Evolutionary conservation across 208 protist genomes (phyloP), one percentile per base, ranked within the genome.

Genomic region (Cochliopodium minus): DNA sequence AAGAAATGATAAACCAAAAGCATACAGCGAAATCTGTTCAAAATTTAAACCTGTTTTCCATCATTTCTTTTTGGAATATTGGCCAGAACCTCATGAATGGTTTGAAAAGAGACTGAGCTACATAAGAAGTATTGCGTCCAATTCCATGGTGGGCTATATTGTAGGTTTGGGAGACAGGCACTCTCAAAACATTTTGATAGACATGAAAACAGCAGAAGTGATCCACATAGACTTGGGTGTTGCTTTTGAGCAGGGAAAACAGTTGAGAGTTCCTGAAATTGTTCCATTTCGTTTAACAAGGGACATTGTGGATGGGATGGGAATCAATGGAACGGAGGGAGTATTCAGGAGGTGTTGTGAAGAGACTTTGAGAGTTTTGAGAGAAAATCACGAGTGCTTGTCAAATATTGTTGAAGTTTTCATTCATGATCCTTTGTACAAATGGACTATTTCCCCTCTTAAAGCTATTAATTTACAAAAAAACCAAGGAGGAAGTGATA

Each of bases 121-220:
- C 75, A 88, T 74, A 0, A 77, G 79, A 23, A 90, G 79, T 63
- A 77, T 87, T 0, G 92, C 90, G 0, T 66, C 73, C 0, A 76
- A 62, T 43, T 86, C 74, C 40, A 87, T 95, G 47, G 64, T 94
- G 11, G 88, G 92, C 34, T 95, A 92, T 74, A 39, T 91, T 6
- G 67, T 95, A 1, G 92, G 92, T 13, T 73, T 97, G 13, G 92
- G 92, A 5, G 92, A 97, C 65, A 74, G 92, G 17, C 90, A 97
- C 67, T 57, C 66, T 34, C 80, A 82, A 57, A 97, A 96, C 71
- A 76, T 97, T 9, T 72, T 97, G 0, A 65, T 97, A 10, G 86
- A 97, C 62, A 62, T 49, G 5, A 55, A 54, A 20, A 83, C 79
- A 0, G 88, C 77, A 2, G 83, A 94, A 59, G 55, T 92, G 26